Percentiles rank a stretch among this genome's conserved stretches.
Evolutionary conservation across 768 basidiomycete genomes (phyloP).

Genomic region (Suillus tomentosus): DNA sequence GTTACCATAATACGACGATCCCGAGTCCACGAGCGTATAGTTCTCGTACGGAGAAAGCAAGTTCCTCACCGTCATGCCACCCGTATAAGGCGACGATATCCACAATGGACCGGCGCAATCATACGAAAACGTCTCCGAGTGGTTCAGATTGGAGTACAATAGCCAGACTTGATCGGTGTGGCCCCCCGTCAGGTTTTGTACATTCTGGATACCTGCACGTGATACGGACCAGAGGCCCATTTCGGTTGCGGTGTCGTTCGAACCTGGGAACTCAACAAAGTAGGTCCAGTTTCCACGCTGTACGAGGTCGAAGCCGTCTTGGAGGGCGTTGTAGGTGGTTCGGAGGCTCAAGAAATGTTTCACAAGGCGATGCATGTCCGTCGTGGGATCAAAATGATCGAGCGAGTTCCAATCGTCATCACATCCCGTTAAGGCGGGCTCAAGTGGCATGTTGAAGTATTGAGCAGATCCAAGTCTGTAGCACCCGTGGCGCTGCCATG

Average conservation of each 20-base stretch:
- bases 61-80: conserved; percentile 66
- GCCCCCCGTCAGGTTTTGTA: conserved; percentile 65
- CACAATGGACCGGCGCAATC: conserved; percentile 60
- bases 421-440: conserved; percentile 78
- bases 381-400: conserved; percentile 93
- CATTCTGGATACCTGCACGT: conserved; percentile 56
- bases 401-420: conserved; percentile 89
- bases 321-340: conserved; percentile 65
- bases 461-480: conserved; percentile 88
- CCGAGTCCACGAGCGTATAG: conserved; percentile 69
- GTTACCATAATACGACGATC: conserved; percentile 61
- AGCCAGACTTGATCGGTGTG: conserved; percentile 77
- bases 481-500: conserved; percentile 94
- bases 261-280: conserved; percentile 78
- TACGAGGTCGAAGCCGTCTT: conserved; percentile 86
- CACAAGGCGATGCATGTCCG: conserved; percentile 73
- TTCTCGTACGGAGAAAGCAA: conserved; percentile 82
- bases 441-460: conserved; percentile 92
- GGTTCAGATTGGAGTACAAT: conserved; percentile 85
- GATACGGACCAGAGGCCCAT: conserved; percentile 87
- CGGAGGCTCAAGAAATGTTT: conserved; percentile 75
- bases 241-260: conserved; percentile 78
- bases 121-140: conserved; percentile 61
- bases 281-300: conserved; percentile 87
- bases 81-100: conserved; percentile 79